Evolutionary conservation across 2,329 filamentous ascomycete genomes (phyloP).

Genomic region (Fusarium torreyae): DNA sequence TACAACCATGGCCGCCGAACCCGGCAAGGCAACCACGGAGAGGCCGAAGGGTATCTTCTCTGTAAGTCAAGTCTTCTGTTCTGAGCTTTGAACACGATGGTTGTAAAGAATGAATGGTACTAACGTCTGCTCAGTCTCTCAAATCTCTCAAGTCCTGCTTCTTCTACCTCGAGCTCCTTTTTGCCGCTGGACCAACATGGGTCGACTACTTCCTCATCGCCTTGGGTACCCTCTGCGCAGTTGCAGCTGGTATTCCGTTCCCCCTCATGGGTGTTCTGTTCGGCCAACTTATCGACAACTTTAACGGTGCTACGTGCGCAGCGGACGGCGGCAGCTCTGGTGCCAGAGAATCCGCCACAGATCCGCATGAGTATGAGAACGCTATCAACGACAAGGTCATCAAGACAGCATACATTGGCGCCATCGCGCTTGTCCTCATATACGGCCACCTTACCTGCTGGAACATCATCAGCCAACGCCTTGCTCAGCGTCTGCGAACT

Average conservation of each 20-base stretch:
- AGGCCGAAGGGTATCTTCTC: constrained; percentile 28
- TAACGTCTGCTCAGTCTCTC: constrained; percentile 2
- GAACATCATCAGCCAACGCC: constrained; percentile 73
- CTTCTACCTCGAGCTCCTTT: constrained; percentile 60
- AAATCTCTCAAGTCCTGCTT: constrained; percentile 33
- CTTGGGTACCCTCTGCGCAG: constrained; percentile 61
- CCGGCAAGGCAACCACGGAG: constrained; percentile 25
- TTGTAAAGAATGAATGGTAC: not conserved
- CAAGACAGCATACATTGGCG: constrained; percentile 71
- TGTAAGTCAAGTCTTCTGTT: constrained; percentile 22
- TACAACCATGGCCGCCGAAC: constrained; percentile 29
- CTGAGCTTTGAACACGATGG: not conserved
- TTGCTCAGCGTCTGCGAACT: constrained; percentile 74
- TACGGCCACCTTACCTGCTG: constrained; percentile 76
- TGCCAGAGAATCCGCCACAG: constrained; percentile 29
- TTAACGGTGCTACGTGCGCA: constrained; percentile 70
- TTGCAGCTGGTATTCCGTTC: constrained; percentile 72
- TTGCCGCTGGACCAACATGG: constrained; percentile 55
- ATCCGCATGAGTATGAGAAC: constrained; percentile 55
- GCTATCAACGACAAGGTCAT: constrained; percentile 71
- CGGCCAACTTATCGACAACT: constrained; percentile 72
- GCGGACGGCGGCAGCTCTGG: constrained; percentile 37
- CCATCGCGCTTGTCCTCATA: constrained; percentile 73
- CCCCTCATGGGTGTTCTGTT: constrained; percentile 76
- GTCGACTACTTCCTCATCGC: constrained; percentile 60